phyloP scores from a whole-genome alignment of 305 asterid species.

The Solanum chacoense region DNA sequence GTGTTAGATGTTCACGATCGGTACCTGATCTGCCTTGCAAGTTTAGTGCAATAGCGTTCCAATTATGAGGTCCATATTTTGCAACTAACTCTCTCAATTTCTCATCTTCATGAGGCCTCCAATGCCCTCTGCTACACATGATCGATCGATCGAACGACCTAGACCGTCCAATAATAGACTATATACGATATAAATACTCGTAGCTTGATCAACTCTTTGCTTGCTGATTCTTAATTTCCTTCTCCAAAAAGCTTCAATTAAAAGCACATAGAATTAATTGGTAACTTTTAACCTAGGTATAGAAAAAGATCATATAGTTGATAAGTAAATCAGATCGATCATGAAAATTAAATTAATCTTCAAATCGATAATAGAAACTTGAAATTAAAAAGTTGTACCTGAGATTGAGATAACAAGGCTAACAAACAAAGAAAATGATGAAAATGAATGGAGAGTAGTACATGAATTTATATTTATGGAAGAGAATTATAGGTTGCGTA shows the following conservation, averaged over 20 bases:
- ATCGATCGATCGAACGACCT: not conserved
- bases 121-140: slow-evolving; percentile 72
- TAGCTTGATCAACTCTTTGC: not conserved
- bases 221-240: not conserved
- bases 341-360: not conserved
- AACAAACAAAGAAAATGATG: not conserved
- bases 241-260: not conserved
- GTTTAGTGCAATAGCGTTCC: slow-evolving; percentile 74
- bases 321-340: not conserved
- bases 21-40: slow-evolving; percentile 68
- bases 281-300: not conserved
- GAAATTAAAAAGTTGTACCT: not conserved
- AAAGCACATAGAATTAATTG: not conserved
- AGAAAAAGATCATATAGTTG: not conserved
- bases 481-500: not conserved
- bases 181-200: not conserved
- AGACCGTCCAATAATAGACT: not conserved
- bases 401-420: not conserved
- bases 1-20: not conserved
- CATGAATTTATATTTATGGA: not conserved
- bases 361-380: not conserved
- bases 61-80: slow-evolving; percentile 69
- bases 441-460: not conserved
- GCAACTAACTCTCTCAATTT: slow-evolving; percentile 47
- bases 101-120: slow-evolving; percentile 75